Percentiles rank a stretch among this genome's conserved stretches.
Evolutionary conservation across 495 filamentous ascomycete genomes (phyloP).

Genomic region (Talaromyces ruber): DNA sequence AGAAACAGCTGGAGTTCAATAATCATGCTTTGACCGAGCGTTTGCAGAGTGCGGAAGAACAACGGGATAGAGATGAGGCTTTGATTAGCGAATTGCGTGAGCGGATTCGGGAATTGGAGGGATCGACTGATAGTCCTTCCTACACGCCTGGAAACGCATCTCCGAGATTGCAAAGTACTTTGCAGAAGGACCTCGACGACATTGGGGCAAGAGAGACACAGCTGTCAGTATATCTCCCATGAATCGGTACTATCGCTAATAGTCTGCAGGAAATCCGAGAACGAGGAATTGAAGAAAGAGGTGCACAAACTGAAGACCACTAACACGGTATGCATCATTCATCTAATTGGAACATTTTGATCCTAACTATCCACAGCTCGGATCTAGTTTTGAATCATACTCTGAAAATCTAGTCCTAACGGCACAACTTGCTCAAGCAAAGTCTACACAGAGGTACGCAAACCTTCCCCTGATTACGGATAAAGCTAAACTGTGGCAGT

Average conservation of each 20-base stretch:
- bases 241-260: background rate
- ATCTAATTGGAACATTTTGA: background rate
- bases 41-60: conserved; percentile 43
- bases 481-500: conserved; percentile 16
- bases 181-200: conserved; percentile 39
- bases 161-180: conserved; percentile 31
- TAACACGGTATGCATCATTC: background rate
- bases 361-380: conserved; percentile 14
- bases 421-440: conserved; percentile 25
- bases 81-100: conserved; percentile 46
- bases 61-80: conserved; percentile 46
- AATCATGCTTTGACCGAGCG: conserved; percentile 47
- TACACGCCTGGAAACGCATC: conserved; percentile 29
- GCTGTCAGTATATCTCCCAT: conserved; percentile 17
- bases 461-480: background rate
- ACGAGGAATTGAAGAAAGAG: conserved; percentile 34
- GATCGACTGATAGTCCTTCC: conserved; percentile 32
- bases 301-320: conserved; percentile 26
- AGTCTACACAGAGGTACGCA: conserved; percentile 31
- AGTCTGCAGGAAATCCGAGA: conserved; percentile 30
- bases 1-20: conserved; percentile 50
- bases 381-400: conserved; percentile 24
- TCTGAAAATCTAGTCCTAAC: conserved; percentile 28
- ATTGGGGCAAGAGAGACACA: conserved; percentile 34
- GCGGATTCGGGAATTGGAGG: conserved; percentile 41